These are phyloP conservation scores for Colletotrichum karsti DNA, from an alignment of 2,329 filamentous ascomycete species.

Conservation along the genomic window DNA sequence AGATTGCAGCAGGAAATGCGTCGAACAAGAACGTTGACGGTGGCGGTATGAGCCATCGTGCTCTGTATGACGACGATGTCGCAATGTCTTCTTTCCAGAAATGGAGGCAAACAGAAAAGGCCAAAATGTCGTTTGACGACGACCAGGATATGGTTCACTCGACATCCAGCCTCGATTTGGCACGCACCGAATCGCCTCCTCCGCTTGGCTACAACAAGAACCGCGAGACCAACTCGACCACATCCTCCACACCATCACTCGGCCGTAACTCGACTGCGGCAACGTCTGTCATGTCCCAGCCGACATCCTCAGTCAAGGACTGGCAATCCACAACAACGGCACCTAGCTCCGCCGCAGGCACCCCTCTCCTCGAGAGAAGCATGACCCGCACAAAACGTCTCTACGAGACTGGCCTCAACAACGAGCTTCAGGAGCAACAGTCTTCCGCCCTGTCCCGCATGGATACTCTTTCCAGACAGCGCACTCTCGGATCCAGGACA, in stretches of 20 bases:
- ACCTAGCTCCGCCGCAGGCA: conserved; percentile 45
- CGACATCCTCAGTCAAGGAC: conserved; percentile 60
- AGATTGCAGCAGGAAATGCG: conserved; percentile 68
- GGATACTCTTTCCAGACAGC: conserved; percentile 78
- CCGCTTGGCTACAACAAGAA: conserved; percentile 75
- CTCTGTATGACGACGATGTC: conserved; percentile 89
- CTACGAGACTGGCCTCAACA: conserved; percentile 84
- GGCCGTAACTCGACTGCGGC: conserved; percentile 85
- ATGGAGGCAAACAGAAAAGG: conserved; percentile 68
- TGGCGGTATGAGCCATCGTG: conserved; percentile 68
- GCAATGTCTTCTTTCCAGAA: conserved; percentile 84
- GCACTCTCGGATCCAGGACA: conserved; percentile 58
- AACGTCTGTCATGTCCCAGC: conserved; percentile 86
- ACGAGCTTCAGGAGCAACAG: conserved; percentile 84
- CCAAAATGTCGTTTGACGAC: conserved; percentile 57
- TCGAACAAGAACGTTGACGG: conserved; percentile 48
- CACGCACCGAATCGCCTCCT: conserved; percentile 63
- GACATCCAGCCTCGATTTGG: conserved; percentile 28
- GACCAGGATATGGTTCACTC: conserved; percentile 47
- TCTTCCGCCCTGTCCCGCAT: conserved; percentile 79
- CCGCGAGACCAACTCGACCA: conserved; percentile 87
- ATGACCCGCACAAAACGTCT: conserved; percentile 77
- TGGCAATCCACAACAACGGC: conserved; percentile 50
- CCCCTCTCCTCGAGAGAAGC: conserved; percentile 66
- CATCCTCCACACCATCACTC: conserved; percentile 73